Evolutionary conservation across 2,329 filamentous ascomycete genomes (phyloP), one percentile per base, ranked within the genome.

Genomic region (Orbilia oligospora): DNA sequence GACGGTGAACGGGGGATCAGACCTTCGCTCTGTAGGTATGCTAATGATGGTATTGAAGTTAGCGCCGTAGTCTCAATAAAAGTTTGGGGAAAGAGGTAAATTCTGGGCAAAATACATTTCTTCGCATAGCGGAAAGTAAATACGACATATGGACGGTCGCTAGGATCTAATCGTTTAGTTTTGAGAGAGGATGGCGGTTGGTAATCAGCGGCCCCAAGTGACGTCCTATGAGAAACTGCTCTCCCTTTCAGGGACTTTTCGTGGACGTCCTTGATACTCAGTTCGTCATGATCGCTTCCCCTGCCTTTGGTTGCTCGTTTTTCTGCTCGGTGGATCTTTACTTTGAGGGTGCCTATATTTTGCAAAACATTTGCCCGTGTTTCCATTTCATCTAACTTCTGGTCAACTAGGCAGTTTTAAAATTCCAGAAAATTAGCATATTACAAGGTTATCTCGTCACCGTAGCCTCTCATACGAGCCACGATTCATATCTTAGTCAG

Each of bases 231-330:
- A 20, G 71, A 65, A 20, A 76, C 71, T 0, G 30, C 71, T 65
- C 71, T 64, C 10, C 65, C 71, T 24, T 70, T 76, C 56, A 76
- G 18, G 22, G 71, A 64, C 18, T 76, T 76, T 49, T 76, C 71
- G 38, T 76, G 71, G 49, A 70, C 18, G 4, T 46, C 63, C 10
- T 64, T 33, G 14, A 64, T 36, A 9, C 55, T 16, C 5, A 1
- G 55, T 22, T 18, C 27, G 2, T 38, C 20, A 5, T n/a, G 5
- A 44, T 36, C 33, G 27, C 3, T 3, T 30, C 27, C 6, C 27
- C 6, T 30, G 27, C 27, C 6, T 30, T 3, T 30, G 3, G 27
- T 38, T 18, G 46, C 63, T 30, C 27, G 0, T 10, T 30, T 30
- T 16, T 68, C 22, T 1, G 71, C 64, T 16, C 71, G 64, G 33